Evolutionary conservation across 2,329 filamentous ascomycete species (phyloP), one percentile per base, ranked within the genome.

Genomic region (Sclerotinia minor): DNA sequence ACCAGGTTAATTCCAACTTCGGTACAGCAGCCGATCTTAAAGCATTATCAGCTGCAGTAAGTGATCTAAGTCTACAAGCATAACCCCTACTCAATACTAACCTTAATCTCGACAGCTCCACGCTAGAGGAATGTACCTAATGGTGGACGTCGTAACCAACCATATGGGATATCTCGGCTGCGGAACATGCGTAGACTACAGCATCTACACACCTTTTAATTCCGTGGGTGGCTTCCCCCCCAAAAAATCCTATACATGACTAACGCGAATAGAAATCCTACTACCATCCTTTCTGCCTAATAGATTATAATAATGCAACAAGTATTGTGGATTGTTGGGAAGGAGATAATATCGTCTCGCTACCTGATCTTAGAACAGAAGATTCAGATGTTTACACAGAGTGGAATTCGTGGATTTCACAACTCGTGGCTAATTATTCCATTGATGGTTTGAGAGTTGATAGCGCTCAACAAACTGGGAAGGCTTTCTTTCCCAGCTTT

Each of bases 401-500:
- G 13, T 77, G 69, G 68, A 69, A 74, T 17, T 35, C 66, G 1
- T 77, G 76, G 76, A 72, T 76, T 41, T 67, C 63, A 8, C 29
- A 71, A 6, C 58, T 77, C 0, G 72, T 76, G 13, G 52, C 74
- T 1, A 75, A 72, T 53, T 81, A 73, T 73, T 78, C 38, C 69
- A 77, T 82, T 58, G 83, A 85, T 72, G 83, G 83, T 2, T 72
- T 84, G n/a, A 81, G 83, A 61, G 76, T 84, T 38, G 83, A 85
- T 73, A 82, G 81, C 54, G 80, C 80, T 11, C 79, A 81, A 71
- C 78, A 84, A 69, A 79, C 83, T 45, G 75, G 80, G 44, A 78
- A 76, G 69, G 80, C 80, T 15, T 90, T 88, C 76, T 87, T 86
- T 79, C 78, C 84, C 0, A 76, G 73, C 0, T 89, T 89, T 71